Evolutionary conservation across 179 eudicot genomes (phyloP), one percentile per base, ranked within the genome.

Genomic region (Gypsophila paniculata): DNA sequence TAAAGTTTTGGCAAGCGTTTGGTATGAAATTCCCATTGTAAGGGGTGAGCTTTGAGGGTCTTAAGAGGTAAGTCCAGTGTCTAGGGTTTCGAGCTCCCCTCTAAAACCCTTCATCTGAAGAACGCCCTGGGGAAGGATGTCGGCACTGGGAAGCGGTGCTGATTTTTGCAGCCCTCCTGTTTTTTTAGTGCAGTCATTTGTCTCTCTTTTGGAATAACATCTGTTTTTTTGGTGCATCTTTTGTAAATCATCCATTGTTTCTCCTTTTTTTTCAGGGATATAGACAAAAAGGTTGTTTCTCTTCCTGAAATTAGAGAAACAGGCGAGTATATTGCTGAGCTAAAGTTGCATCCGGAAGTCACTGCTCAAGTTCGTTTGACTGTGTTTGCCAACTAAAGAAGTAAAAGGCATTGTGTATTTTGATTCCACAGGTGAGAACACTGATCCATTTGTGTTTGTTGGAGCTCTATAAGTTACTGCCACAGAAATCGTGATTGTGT

Each of bases 291-390:
- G 64, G 74, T 89, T 75, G 86, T 93, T 26, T 62, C 87, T 18
- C 83, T 93, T 14, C 98, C 98, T 6, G 98, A 91, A 76, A 91
- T 93, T 68, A 81, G 93, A 68, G 97, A 93, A 84, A 87, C 89
- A 1, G 97, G 97, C 21, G 97, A 88, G 79, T 93, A 89, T 74
- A 29, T 89, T 65, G 96, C 97, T 9, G 97, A 91, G 77, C 57
- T 93, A 72, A 86, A 93, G 85, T 90, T 93, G 76, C 98, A 93
- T 55, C 96, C 97, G 8, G 98, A 93, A 2, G 96, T 91, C 63
- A 84, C 87, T 44, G 97, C 97, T 74, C 84, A 81, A 66, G 80
- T 93, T 75, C 86, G 91, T 72, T 15, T 91, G 78, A 88, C 60
- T 75, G 96, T 91, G 44, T 88, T 32, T 76, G 96, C 90, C 79